A percentile compares a stretch with the other conserved stretches of the same genome.
These are phyloP conservation scores for Oehlia diaphana DNA, from an alignment of 192 early-diverging fungal genomes.

Conservation along the genomic window DNA sequence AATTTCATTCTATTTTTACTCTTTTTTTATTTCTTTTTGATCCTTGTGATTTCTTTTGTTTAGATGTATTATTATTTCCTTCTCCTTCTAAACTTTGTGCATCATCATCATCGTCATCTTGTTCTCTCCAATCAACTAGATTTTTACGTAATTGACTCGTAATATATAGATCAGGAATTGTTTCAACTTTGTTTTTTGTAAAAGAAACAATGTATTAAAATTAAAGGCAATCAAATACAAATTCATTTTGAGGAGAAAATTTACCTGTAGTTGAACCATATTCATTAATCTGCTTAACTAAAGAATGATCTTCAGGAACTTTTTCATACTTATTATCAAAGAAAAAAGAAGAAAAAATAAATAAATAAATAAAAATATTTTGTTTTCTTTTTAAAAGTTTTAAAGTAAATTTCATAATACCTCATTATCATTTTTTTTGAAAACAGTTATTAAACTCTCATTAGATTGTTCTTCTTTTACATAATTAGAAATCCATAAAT, in stretches of 20 bases:
- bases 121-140: slow-evolving; percentile 39
- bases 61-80: background rate
- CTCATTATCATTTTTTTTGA: slow-evolving; percentile 33
- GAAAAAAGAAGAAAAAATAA: no score
- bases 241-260: background rate
- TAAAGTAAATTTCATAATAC: slow-evolving; percentile 20
- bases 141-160: slow-evolving; percentile 54
- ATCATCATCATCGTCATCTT: slow-evolving; percentile 35
- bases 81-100: slow-evolving; percentile 14
- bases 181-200: slow-evolving; percentile 30
- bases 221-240: background rate
- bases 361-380: background rate
- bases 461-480: slow-evolving; percentile 4
- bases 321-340: slow-evolving; percentile 5
- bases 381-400: background rate
- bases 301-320: slow-evolving; percentile 18
- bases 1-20: background rate
- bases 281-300: slow-evolving; percentile 37
- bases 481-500: slow-evolving; percentile 47
- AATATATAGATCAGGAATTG: slow-evolving; percentile 44
- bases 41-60: background rate
- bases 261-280: slow-evolving; percentile 39
- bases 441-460: slow-evolving; percentile 23
- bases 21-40: background rate
- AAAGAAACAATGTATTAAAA: background rate